A percentile compares a stretch with the other conserved stretches of the same genome.
Evolutionary conservation across 1,139 yeast species (phyloP).

Genomic region (Pichia sp.): DNA sequence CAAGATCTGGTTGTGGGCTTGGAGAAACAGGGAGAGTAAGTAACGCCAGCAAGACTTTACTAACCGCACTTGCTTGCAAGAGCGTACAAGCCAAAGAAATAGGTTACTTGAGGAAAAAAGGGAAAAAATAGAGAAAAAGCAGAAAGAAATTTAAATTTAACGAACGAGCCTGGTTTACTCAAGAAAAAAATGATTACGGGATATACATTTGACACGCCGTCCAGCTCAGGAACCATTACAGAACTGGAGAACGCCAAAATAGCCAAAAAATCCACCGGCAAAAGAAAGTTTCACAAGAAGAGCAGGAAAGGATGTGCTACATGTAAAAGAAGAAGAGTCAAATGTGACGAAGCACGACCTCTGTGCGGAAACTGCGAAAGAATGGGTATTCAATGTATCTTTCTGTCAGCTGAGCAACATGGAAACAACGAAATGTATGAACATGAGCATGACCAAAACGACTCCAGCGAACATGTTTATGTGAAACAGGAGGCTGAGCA

Average conservation of each 20-base stretch:
- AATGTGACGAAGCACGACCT: conserved; percentile 88
- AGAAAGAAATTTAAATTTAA: background rate
- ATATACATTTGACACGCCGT: background rate
- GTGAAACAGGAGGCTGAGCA: background rate
- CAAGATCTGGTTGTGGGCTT: background rate
- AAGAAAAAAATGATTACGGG: conserved; percentile 6
- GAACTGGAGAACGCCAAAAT: conserved; percentile 16
- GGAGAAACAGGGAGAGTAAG: background rate
- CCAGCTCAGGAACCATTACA: background rate
- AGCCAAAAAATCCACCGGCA: conserved; percentile 41
- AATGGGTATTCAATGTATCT: conserved; percentile 73
- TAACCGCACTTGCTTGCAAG: too few species aligned
- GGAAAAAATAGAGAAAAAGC: background rate
- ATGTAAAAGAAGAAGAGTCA: conserved; percentile 83
- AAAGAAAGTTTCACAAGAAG: conserved; percentile 77
- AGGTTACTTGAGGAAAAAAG: too few species aligned
- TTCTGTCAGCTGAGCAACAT: conserved; percentile 25
- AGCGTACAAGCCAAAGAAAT: too few species aligned
- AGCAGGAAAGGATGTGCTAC: conserved; percentile 85
- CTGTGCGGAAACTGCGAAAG: conserved; percentile 72
- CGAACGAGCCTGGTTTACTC: background rate
- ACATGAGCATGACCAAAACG: background rate
- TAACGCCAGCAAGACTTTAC: too few species aligned
- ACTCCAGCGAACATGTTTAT: background rate
- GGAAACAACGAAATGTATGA: background rate